These are phyloP conservation scores for Cercospora zeae-maydis DNA, from an alignment of 2,329 filamentous ascomycete species.

Conservation along the genomic window DNA sequence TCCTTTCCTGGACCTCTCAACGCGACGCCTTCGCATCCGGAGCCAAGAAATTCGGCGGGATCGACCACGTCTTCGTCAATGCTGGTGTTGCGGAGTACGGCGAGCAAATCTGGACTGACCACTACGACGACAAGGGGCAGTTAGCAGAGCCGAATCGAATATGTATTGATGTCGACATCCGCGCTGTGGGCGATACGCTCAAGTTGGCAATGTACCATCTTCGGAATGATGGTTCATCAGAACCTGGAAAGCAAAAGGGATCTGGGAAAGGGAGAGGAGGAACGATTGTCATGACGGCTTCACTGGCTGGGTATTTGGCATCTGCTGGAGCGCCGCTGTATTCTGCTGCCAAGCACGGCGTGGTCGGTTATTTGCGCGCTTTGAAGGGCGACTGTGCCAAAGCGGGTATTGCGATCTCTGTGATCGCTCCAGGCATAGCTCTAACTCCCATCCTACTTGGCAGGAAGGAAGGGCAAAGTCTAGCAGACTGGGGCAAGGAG, in stretches of 20 bases:
- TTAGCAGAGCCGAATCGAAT: constrained; percentile 47
- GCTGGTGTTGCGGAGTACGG: constrained; percentile 48
- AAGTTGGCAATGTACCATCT: constrained; percentile 50
- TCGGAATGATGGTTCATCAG: constrained; percentile 30
- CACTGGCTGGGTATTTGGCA: constrained; percentile 49
- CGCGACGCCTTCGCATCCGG: constrained; percentile 44
- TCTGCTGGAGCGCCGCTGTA: constrained; percentile 49
- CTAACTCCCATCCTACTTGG: constrained; percentile 46
- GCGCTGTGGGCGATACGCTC: constrained; percentile 46
- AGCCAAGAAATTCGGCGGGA: constrained; percentile 42
- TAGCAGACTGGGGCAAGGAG: constrained; percentile 42
- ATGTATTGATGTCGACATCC: constrained; percentile 47
- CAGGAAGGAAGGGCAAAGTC: constrained; percentile 32
- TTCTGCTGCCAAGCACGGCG: constrained; percentile 50
- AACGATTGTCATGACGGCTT: constrained; percentile 48
- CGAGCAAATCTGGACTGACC: constrained; percentile 51
- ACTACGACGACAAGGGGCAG: constrained; percentile 41
- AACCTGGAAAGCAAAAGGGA: constrained; percentile 17
- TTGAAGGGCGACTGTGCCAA: constrained; percentile 49
- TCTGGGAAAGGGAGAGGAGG: constrained; percentile 40
- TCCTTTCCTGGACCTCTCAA: constrained; percentile 47
- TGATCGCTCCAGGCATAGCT: constrained; percentile 50
- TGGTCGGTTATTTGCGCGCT: constrained; percentile 50
- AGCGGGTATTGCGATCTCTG: constrained; percentile 44
- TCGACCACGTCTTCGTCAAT: constrained; percentile 50